phyloP scores from a whole-genome alignment of 1,284 basidiomycete species.

The Ustilago cynodontis region DNA sequence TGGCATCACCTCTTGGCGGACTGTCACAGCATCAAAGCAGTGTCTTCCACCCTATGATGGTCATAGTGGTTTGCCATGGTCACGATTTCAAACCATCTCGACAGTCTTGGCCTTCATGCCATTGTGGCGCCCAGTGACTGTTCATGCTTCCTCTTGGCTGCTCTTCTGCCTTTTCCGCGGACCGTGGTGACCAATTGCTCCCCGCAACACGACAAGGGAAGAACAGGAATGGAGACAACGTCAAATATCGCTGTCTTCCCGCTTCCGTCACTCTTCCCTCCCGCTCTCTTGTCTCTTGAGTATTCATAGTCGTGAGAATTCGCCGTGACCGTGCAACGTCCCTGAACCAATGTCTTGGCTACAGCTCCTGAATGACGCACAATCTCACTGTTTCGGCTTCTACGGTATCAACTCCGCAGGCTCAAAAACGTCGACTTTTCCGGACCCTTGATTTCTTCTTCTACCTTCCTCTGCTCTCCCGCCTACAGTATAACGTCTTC shows the following conservation, averaged over 20 bases:
- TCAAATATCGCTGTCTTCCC: not conserved
- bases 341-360: constrained; percentile 21
- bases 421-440: not conserved
- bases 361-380: constrained; percentile 19
- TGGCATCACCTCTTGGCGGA: constrained; percentile 26
- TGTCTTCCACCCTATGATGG: not conserved
- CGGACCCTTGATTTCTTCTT: constrained; percentile 15
- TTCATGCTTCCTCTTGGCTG: constrained; percentile 1
- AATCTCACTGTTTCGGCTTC: constrained; percentile 12
- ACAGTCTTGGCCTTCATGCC: constrained; percentile 21
- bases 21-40: constrained; percentile 4
- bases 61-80: not conserved
- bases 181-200: not conserved
- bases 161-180: constrained; percentile 1
- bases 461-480: not conserved
- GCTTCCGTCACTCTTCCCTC: not conserved
- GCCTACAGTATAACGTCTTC: too few relatives aligned
- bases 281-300: not conserved
- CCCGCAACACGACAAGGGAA: not conserved
- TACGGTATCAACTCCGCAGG: constrained; percentile 1
- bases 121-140: not conserved
- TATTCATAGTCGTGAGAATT: not conserved
- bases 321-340: constrained; percentile 13
- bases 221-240: constrained; percentile 3
- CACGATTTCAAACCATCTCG: constrained; percentile 11